Evolutionary conservation across 257 asterid species (phyloP).

Genomic region (Lavandula angustifolia): DNA sequence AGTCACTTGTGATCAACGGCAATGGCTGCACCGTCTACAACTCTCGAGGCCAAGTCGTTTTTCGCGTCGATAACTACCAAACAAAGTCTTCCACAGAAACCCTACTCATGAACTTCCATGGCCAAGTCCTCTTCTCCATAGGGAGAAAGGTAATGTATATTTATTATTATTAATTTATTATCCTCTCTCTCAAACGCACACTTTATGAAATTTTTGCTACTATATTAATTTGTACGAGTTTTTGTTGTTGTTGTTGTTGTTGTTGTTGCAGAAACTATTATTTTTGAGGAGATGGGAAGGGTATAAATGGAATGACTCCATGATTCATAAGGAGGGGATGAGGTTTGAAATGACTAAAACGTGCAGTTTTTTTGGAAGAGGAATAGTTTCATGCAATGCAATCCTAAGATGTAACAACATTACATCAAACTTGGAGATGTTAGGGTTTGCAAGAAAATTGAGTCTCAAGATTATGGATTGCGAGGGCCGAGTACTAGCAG

Average conservation of each 20-base stretch:
- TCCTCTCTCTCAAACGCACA: not conserved
- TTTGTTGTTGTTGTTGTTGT: not conserved
- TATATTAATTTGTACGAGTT: not conserved
- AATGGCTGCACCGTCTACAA: conserved; percentile 65
- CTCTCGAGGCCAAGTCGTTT: conserved; percentile 47
- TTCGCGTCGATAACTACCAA: conserved; percentile 65
- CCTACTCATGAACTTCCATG: conserved; percentile 56
- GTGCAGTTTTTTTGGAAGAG: conserved; percentile 25
- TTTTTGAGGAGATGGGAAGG: conserved; percentile 46
- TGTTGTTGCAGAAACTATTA: conserved; percentile 31
- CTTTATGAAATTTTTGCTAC: not conserved
- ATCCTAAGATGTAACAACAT: conserved; percentile 27
- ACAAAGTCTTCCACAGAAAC: conserved; percentile 44
- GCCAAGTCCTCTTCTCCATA: conserved; percentile 55
- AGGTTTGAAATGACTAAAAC: conserved; percentile 44
- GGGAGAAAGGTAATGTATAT: conserved; percentile 46
- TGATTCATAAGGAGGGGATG: conserved; percentile 29
- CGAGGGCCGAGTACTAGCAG: conserved; percentile 40
- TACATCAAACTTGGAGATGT: conserved; percentile 33
- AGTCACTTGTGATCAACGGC: conserved; percentile 61
- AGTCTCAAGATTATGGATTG: conserved; percentile 40
- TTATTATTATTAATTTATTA: not conserved
- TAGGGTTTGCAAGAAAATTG: conserved; percentile 34
- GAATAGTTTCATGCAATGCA: conserved; percentile 32
- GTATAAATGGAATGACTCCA: conserved; percentile 30